phyloP scores from a whole-genome alignment of 345 rosid genomes.

The Hypericum perforatum region DNA sequence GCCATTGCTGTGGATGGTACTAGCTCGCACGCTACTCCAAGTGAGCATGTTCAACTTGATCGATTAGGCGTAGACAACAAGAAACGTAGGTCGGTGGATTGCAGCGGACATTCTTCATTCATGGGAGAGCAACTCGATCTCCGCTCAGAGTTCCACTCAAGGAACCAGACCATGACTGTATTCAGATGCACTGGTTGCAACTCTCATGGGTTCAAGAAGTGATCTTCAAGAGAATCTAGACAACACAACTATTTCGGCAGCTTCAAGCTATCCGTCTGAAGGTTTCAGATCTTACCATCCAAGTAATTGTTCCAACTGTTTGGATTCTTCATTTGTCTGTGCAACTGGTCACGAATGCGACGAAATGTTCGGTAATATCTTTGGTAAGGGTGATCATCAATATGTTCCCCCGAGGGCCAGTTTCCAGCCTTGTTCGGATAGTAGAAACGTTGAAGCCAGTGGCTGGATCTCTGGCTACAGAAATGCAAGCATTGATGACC shows the following conservation, averaged over 20 bases:
- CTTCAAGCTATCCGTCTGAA: conserved; percentile 26
- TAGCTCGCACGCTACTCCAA: conserved; percentile 12
- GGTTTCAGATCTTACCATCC: conserved; percentile 18
- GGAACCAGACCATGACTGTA: conserved; percentile 14
- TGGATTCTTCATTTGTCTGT: conserved; percentile 22
- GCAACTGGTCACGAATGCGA: conserved; percentile 21
- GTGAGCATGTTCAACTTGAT: conserved; percentile 22
- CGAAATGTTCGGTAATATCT: conserved; percentile 24
- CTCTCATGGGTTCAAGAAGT: conserved; percentile 24
- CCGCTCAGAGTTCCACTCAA: conserved; percentile 10
- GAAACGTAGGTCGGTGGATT: conserved; percentile 16
- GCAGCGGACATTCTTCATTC: conserved; percentile 17
- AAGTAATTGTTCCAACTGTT: conserved; percentile 20
- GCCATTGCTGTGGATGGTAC: conserved; percentile 23
- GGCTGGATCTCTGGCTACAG: conserved; percentile 34
- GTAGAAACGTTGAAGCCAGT: conserved; percentile 26
- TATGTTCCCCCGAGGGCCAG: conserved; percentile 26
- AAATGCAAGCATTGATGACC: conserved; percentile 19
- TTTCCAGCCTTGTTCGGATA: conserved; percentile 32
- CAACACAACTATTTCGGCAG: conserved; percentile 14
- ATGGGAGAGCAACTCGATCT: conserved; percentile 24
- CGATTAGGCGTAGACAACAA: conserved; percentile 25
- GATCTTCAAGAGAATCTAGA: conserved; percentile 29
- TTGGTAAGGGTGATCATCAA: conserved; percentile 21
- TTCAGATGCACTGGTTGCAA: conserved; percentile 20